Evolutionary conservation across 345 rosid species (phyloP), one percentile per base, ranked within the genome.

Genomic region (Eucalyptus sideroxylon): DNA sequence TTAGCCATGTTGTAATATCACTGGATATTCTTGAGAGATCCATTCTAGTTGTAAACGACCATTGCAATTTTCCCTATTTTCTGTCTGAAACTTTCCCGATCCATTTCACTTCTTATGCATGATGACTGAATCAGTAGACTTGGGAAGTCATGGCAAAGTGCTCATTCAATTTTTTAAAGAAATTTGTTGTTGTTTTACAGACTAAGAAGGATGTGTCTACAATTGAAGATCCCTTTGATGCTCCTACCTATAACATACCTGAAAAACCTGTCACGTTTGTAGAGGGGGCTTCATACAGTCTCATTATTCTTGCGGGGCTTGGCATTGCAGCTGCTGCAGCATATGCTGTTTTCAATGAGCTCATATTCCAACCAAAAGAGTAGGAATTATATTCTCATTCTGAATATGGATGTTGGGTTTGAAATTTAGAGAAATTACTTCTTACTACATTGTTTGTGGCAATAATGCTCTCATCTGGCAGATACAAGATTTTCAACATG

Each of bases 301-400:
- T 98, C 88, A 91, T 98, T 90, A 96, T 98, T 91, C 96, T 98
- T 91, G 97, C 93, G 19, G 99, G 99, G 87, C 98, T 98, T 87
- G 99, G 97, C 37, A 89, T 98, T 91, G 99, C 99, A 16, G 97
- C 96, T 50, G 98, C 97, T 89, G 97, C 99, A 90, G 98, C 93
- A 88, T 98, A 96, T 92, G 98, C 94, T 89, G 98, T 95, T 89
- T 96, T 97, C 91, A 96, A 94, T 91, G 99, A 98, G 91, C 95
- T 98, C 91, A 94, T 98, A 92, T 96, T 98, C 93, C 94, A 98
- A 92, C 99, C 99, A 90, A 97, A 95, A 93, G 99, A 98, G 99
- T 97, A 82, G 13, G 67, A 16, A 44, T 3, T 87, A 34, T 17
- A 2, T 55, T 59, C 62, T 5, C 59, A 23, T 53, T 59, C 59